Evolutionary conservation across 2,329 filamentous ascomycete genomes (phyloP), one percentile per base, ranked within the genome.

Genomic region (Colletotrichum sp.): DNA sequence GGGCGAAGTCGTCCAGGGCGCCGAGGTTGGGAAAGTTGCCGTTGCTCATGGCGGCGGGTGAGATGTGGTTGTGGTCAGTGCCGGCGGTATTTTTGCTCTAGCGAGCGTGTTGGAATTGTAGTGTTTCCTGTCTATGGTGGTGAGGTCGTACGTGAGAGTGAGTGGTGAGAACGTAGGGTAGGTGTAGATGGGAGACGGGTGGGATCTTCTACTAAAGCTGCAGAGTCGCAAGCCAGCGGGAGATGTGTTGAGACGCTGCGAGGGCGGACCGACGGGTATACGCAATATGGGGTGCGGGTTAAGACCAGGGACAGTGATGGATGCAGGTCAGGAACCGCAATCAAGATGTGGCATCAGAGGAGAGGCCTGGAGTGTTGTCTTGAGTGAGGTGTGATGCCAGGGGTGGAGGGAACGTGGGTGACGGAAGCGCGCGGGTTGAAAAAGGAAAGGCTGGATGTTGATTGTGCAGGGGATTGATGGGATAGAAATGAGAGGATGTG

Each of bases 1-100:
- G 88, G 63, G 90, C 90, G 79, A 90, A 89, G 74, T 87, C 87
- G 81, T 91, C 90, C 79, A 91, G 86, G 65, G 86, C 86, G 81
- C 91, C 89, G 82, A 93, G 89, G 78, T 88, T 86, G 72, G 86
- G 83, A 73, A 85, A 81, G 26, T 79, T 79, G 77, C 76, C 77
- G 68, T 79, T 77, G 71, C 77, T 82, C 82, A 85, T 85, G 73
- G 77, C 76, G 75, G 79, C 43, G 70, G 65, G 76, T 65, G 72
- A 55, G 13, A 66, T 18, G 24, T 66, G 30, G 69, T 72, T 76
- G 73, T 77, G 60, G 36, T 73, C 68, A 70, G 74, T 58, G 58
- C 15, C 24, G 63, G 60, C 21, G 60, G 34, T 61, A 2, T 4
- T 34, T 28, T 30, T 64, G 65, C 68, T 61, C 69, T 65, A n/a